Evolutionary conservation across 805 yeast species (phyloP).

Genomic region (Starmerella scarabaei): DNA sequence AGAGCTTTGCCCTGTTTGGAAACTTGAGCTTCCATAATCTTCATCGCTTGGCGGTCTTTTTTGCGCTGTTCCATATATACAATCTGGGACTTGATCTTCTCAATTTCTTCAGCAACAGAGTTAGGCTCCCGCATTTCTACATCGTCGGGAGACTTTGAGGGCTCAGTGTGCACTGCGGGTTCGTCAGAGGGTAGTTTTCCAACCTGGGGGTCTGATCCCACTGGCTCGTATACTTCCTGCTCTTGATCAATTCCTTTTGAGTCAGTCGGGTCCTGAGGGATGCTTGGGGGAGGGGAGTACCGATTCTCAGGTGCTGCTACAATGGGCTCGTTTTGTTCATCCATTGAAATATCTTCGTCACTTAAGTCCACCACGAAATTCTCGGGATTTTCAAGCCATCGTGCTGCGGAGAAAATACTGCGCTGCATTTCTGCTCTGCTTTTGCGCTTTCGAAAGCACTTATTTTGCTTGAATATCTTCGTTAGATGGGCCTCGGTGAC

Average conservation of each 20-base stretch:
- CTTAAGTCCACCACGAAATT: background rate
- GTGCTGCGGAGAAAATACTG: slow-evolving; percentile 12
- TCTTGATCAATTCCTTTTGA: background rate
- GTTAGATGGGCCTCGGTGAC: slow-evolving; percentile 10
- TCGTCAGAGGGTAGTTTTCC: background rate
- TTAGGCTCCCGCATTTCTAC: no score
- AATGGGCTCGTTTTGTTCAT: background rate
- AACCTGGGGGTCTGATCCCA: background rate
- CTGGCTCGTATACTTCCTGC: background rate
- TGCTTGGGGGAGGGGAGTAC: background rate
- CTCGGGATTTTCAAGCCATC: slow-evolving; percentile 10
- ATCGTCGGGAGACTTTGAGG: no score
- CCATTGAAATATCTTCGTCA: background rate
- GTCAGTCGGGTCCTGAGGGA: background rate
- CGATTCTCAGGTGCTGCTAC: no score
- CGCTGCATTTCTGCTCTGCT: background rate
- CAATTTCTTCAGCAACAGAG: slow-evolving; percentile 5
- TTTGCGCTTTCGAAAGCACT: slow-evolving; percentile 2
- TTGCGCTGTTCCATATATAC: slow-evolving; percentile 5
- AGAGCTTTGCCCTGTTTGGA: slow-evolving; percentile 4
- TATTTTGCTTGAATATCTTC: slow-evolving; percentile 5
- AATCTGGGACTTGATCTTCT: slow-evolving; percentile 6
- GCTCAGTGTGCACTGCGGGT: background rate
- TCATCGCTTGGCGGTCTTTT: slow-evolving; percentile 1
- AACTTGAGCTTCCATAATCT: slow-evolving; percentile 3